phyloP scores from a whole-genome alignment of 108 stramenopile genomes.

The Nitzschia sp. region DNA sequence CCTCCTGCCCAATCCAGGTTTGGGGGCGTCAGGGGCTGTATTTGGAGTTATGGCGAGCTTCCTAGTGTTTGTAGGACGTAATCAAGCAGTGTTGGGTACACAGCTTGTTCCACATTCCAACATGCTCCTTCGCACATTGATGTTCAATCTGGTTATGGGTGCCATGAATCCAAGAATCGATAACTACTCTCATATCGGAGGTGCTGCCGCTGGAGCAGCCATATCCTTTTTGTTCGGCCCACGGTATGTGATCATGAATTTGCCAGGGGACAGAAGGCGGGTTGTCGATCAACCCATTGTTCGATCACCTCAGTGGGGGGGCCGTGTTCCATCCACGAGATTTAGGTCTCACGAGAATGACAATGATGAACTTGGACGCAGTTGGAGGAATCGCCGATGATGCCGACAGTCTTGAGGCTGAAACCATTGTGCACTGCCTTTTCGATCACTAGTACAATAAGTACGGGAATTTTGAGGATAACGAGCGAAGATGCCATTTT shows the following conservation, averaged over 20 bases:
- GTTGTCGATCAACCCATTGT: conserved; percentile 57
- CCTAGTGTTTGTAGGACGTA: conserved; percentile 63
- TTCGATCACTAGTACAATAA: no score
- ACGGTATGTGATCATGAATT: conserved; percentile 51
- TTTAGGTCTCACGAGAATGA: no score
- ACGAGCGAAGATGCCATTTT: no score
- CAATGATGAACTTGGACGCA: no score
- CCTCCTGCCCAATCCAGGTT: conserved; percentile 69
- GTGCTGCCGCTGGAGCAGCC: conserved; percentile 67
- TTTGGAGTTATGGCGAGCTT: conserved; percentile 82
- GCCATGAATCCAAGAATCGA: conserved; percentile 55
- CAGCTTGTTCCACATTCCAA: conserved; percentile 27
- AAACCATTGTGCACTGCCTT: no score
- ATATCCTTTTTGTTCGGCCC: conserved; percentile 79
- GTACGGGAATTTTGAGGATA: no score
- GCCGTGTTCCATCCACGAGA: no score
- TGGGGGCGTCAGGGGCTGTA: conserved; percentile 82
- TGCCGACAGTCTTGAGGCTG: no score
- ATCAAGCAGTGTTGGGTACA: conserved; percentile 60
- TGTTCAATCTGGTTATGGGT: conserved; percentile 48
- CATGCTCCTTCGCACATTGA: conserved; percentile 37
- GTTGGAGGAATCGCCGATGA: no score
- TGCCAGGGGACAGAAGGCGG: conserved; percentile 46
- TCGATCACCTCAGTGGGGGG: conserved; percentile 34
- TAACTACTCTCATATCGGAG: conserved; percentile 81